Percentiles rank a stretch among this genome's conserved stretches.
Conservation (phyloP, 2,329 filamentous ascomycete species). For the Peltaster fructicola region DNA sequence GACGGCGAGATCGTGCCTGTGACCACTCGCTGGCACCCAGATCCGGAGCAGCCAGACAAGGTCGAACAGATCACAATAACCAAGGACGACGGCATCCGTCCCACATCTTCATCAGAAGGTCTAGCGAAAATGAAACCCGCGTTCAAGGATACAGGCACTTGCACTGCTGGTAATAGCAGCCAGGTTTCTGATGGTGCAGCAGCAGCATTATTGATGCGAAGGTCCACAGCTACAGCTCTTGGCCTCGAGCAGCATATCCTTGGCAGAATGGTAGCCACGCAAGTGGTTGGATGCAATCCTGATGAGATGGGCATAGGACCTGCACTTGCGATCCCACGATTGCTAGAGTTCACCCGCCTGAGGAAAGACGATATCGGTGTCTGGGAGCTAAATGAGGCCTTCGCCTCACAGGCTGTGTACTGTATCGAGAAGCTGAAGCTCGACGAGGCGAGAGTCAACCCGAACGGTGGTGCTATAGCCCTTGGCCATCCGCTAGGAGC, state of each 20-base stretch:
- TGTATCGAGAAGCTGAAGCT: slow-evolving; percentile 55
- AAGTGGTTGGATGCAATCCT: slow-evolving; percentile 60
- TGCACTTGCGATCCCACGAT: slow-evolving; percentile 66
- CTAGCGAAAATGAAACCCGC: slow-evolving; percentile 70
- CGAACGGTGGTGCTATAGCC: slow-evolving; percentile 87
- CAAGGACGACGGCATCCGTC: slow-evolving; percentile 68
- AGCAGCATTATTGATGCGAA: slow-evolving; percentile 65
- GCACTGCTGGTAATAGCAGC: slow-evolving; percentile 69
- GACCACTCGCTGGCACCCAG: slow-evolving; percentile 48
- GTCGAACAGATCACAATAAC: slow-evolving; percentile 47
- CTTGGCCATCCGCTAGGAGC: slow-evolving; percentile 72
- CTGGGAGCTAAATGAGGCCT: slow-evolving; percentile 88
- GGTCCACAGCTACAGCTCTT: slow-evolving; percentile 58
- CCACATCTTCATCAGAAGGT: slow-evolving; percentile 48
- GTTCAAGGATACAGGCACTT: slow-evolving; percentile 55
- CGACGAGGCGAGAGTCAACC: slow-evolving; percentile 60
- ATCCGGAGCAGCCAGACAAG: slow-evolving; percentile 34
- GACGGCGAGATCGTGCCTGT: slow-evolving; percentile 67
- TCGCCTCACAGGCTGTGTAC: slow-evolving; percentile 47
- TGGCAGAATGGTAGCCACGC: slow-evolving; percentile 64
- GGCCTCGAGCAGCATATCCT: slow-evolving; percentile 54
- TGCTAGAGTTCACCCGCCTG: slow-evolving; percentile 54
- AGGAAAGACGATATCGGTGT: slow-evolving; percentile 52
- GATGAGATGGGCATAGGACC: slow-evolving; percentile 93
- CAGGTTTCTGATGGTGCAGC: slow-evolving; percentile 84